Evolutionary conservation across 495 filamentous ascomycete genomes (phyloP).

Genomic region (Bombardia bombarda): DNA sequence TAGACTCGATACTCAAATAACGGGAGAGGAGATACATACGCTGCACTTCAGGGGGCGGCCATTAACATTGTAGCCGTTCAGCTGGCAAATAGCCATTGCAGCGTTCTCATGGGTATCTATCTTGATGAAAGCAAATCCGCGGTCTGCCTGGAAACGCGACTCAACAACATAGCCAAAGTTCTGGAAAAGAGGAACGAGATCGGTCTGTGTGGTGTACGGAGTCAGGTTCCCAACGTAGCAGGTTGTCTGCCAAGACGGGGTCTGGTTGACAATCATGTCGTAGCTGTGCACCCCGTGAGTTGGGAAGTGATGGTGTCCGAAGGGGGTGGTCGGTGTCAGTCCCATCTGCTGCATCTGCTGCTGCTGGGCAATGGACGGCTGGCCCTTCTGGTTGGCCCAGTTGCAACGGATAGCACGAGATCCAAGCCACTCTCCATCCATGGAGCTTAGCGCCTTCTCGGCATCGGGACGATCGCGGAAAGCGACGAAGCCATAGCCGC

Average conservation of each 20-base stretch:
- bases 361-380: slow-evolving; percentile 96
- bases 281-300: slow-evolving; percentile 95
- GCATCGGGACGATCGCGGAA: slow-evolving; percentile 93
- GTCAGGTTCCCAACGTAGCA: slow-evolving; percentile 98
- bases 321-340: slow-evolving; percentile 95
- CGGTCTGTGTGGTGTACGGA: slow-evolving; percentile 93
- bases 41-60: slow-evolving; percentile 97
- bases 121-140: slow-evolving; percentile 98
- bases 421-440: slow-evolving; percentile 99
- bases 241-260: slow-evolving; percentile 97
- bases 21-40: slow-evolving; percentile 35
- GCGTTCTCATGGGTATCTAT: slow-evolving; percentile 99
- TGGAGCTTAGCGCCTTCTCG: slow-evolving; percentile 91
- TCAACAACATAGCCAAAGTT: slow-evolving; percentile 98
- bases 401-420: slow-evolving; percentile 98
- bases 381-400: slow-evolving; percentile 99
- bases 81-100: slow-evolving; percentile 94
- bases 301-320: slow-evolving; percentile 96
- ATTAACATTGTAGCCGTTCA: slow-evolving; percentile 96
- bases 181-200: slow-evolving; percentile 92
- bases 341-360: slow-evolving; percentile 96
- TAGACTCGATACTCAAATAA: slow-evolving; percentile 12
- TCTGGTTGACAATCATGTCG: slow-evolving; percentile 95
- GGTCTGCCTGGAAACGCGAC: slow-evolving; percentile 95
- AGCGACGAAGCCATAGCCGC: slow-evolving; percentile 96